phyloP scores from a whole-genome alignment of 257 asterid genomes.

The Solanum etuberosum region DNA sequence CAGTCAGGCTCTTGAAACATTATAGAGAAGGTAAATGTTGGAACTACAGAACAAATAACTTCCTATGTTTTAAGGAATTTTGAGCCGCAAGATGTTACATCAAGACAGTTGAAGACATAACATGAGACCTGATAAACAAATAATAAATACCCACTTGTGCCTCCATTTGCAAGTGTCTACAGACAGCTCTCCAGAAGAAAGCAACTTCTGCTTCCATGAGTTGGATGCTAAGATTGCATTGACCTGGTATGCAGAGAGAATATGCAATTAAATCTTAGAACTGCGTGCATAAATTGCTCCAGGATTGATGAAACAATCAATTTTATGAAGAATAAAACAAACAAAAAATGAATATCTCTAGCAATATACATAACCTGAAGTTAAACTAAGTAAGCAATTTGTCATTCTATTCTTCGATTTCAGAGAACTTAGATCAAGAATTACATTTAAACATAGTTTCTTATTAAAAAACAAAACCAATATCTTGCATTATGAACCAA shows the following conservation, averaged over 20 bases:
- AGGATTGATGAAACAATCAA: neutral
- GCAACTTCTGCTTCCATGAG: conserved; percentile 88
- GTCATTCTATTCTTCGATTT: neutral
- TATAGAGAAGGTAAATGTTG: neutral
- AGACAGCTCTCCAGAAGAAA: conserved; percentile 77
- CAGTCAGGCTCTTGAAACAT: neutral
- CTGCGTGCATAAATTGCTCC: neutral
- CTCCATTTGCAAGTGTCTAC: conserved; percentile 61
- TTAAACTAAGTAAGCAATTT: neutral
- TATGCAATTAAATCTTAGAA: neutral
- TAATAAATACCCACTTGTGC: conserved; percentile 61
- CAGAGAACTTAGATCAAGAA: neutral
- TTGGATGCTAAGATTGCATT: conserved; percentile 27
- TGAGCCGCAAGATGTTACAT: neutral
- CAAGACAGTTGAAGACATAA: neutral
- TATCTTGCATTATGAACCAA: neutral
- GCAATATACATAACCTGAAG: neutral
- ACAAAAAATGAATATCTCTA: neutral
- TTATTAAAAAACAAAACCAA: neutral
- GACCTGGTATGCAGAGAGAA: conserved; percentile 24
- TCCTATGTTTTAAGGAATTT: neutral
- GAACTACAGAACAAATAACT: neutral
- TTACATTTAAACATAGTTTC: neutral
- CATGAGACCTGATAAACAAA: neutral
- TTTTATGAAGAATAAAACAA: neutral